Evolutionary conservation across 352 stramenopile species (phyloP), one percentile per base, ranked within the genome.

Genomic region (Pythium coloratum): DNA sequence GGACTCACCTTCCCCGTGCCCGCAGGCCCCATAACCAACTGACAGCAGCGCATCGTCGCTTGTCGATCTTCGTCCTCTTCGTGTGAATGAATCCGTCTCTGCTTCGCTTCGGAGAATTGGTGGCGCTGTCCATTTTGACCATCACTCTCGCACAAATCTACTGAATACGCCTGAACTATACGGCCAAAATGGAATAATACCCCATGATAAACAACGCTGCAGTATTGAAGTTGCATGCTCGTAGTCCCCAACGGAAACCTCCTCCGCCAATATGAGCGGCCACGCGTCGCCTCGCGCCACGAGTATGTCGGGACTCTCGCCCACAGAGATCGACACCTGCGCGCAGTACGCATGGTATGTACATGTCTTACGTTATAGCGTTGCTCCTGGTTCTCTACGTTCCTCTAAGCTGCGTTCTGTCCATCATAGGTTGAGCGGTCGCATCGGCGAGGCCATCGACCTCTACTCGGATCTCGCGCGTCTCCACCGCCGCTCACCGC

Each of bases 21-120:
- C 58, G 92, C 92, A 58, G 92, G 91, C 28, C 92, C 92, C 78
- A 98, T 96, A 53, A 98, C 89, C 62, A 98, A 78, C 59, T 98
- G 92, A 72, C 90, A 94, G 71, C 88, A 94, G 66, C 88, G 84
- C 87, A 97, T 95, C 62, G 46, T 54, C n/a, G 46, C 64, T 76
- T 26, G 49, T 55, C 47, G 38, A 53, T 53, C 62, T 65, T 20
- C 38, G n/a, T 36, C 55, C 10, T 26, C 20, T 16, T 50, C 18
- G 0, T 61, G 54, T 4, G 28, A 10, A n/a, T 32, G 18, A 54
- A 14, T 40, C 1, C 16, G 51, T 53, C 14, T 40, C 49, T 55
- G 51, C 34, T 66, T 54, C n/a, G 18, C 26, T n/a, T 16, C 8
- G 54, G 32, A 8, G 53, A 12, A 59, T 47, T 59, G 62, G 62